Evolutionary conservation across 345 rosid genomes (phyloP), one percentile per base, ranked within the genome.

Genomic region (Populus tremula): DNA sequence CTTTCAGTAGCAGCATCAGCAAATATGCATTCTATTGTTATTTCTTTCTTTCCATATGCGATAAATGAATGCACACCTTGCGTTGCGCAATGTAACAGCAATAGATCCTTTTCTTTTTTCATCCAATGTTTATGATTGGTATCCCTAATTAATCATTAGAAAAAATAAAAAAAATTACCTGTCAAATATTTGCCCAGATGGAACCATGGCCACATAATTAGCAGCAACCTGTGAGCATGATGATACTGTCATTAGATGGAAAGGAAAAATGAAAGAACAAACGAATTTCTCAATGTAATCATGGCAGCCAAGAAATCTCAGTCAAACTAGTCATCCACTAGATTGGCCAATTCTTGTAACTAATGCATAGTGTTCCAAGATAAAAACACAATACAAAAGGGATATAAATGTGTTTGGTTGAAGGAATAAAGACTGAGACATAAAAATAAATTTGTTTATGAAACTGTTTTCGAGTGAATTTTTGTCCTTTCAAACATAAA

Each of bases 171-270:
- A 21, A 47, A 23, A 38, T 69, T 84, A 91, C 96, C 99, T 93
- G 84, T 95, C 99, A 35, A 95, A 95, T 69, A 95, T 87, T 82
- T 95, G 98, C 21, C 98, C 96, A 20, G 97, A 91, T 63, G 98
- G 98, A 87, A 95, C 83, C 99, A 95, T 93, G 76, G 99, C 99
- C 67, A 93, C 94, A 86, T 88, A 93, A 82, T 93, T 95, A 45
- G 98, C 98, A 70, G 99, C 97, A 78, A 91, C 99, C 99, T 93
- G 84, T 33, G 47, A 68, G 29, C 69, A 45, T 63, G 21, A 54
- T 35, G 3, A 53, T 72, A 73, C 33, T 54, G 65, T 31, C 25
- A 53, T 67, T 10, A 81, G 54, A 65, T 2, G 29, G 25, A 47
- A 70, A 75, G 27, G 29, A 10, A 59, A 63, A 18, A 27, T n/a